Conservation (phyloP, 2,329 filamentous ascomycete genomes). For the Pleurostoma richardsiae region DNA sequence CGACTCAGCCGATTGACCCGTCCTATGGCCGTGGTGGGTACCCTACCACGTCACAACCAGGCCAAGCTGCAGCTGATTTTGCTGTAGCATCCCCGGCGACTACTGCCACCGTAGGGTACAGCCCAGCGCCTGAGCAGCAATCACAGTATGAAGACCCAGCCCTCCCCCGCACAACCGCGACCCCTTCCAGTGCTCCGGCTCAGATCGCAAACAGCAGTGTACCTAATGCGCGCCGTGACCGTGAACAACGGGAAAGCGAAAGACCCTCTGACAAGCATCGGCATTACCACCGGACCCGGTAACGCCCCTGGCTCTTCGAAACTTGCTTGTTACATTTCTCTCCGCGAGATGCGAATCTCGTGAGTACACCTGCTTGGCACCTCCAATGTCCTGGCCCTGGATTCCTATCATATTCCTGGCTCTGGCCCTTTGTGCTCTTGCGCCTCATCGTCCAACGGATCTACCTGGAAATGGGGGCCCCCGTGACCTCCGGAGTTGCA, state of each 20-base stretch:
- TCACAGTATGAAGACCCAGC: conserved; percentile 7
- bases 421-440: conserved; percentile 6
- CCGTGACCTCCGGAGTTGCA: conserved; percentile 1
- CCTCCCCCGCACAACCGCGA: conserved; percentile 6
- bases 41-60: conserved; percentile 21
- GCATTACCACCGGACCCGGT: neutral
- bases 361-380: neutral
- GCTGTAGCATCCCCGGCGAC: conserved; percentile 46
- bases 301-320: neutral
- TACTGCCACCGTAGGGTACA: conserved; percentile 30
- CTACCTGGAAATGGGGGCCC: conserved; percentile 1
- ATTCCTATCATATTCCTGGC: conserved; percentile 3
- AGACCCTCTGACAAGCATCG: neutral
- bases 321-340: neutral
- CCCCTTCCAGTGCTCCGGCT: conserved; percentile 9
- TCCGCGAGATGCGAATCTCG: neutral
- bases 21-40: conserved; percentile 59
- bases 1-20: conserved; percentile 43
- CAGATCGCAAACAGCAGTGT: conserved; percentile 11
- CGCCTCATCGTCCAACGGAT: neutral
- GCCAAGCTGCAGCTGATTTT: conserved; percentile 34
- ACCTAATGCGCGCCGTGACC: conserved; percentile 6
- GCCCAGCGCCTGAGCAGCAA: conserved; percentile 30
- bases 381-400: neutral
- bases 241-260: conserved; percentile 4